Evolutionary conservation across 805 yeast species (phyloP), one percentile per base, ranked within the genome.

Genomic region (Cyberlindnera galapagoensis): DNA sequence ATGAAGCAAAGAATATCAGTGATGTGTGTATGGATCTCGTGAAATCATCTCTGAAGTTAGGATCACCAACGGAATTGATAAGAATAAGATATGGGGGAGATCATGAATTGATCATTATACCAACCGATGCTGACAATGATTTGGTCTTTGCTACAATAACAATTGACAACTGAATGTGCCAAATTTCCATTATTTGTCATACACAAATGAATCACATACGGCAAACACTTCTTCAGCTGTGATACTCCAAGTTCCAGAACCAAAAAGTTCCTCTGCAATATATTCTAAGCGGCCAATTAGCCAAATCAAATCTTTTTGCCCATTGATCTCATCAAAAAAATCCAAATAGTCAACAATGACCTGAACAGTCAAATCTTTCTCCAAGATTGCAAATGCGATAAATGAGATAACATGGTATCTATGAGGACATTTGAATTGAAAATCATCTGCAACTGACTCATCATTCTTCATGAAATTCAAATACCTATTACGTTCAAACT

Each of bases 61-160:
- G 21, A 8, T 12, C 19, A 14, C 9, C 11, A 11, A 7, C 28
- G 26, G 21, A 39, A 12, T 28, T 39, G 5, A 3, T 39, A 6
- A 28, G 43, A 14, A 18, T 36, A 20, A 18, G 36, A 9, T 36
- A 29, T 17, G 17, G 21, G 23, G 26, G 23, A 5, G n/a, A 18
- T 18, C 31, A 29, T 18, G 40, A 36, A 28, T 20, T 36, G 18
- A 32, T 36, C 20, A 31, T 26, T 5, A 12, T 36, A 3, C 40
- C 40, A 10, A 36, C 32, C 14, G 13, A 21, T 8, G 14, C 21
- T 5, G 6, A 21, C 6, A 24, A 36, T 18, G 19, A 32, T 3
- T 32, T 36, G 24, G 30, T 36, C 13, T 21, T 21, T 8, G 40
- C 23, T 6, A 21, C 30, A 10, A 17, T 36, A 2, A 26, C 28